phyloP scores from a whole-genome alignment of 371 early-diverging fungal genomes.

The Enterospora canceri region DNA sequence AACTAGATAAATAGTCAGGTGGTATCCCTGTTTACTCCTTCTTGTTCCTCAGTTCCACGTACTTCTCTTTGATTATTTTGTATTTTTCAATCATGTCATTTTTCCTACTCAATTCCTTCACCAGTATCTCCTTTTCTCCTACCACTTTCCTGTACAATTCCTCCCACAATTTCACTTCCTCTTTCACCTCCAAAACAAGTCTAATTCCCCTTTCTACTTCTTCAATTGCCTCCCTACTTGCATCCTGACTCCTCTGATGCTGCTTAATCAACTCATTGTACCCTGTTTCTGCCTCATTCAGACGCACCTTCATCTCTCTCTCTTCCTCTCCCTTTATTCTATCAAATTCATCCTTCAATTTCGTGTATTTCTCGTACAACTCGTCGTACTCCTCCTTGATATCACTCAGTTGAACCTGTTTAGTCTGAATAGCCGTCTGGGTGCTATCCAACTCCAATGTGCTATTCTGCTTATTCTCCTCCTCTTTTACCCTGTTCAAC shows the following conservation, averaged over 20 bases:
- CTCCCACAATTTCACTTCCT: too few species aligned
- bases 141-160: too few species aligned
- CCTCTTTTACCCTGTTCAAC: neutral
- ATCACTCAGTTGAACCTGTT: neutral
- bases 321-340: conserved; percentile 1
- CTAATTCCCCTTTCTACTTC: too few species aligned
- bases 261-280: conserved; percentile 17
- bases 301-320: neutral
- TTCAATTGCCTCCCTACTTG: neutral
- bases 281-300: conserved; percentile 7
- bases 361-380: conserved; percentile 18
- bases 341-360: conserved; percentile 22
- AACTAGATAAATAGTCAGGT: neutral
- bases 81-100: conserved; percentile 1
- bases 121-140: neutral
- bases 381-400: conserved; percentile 14
- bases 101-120: neutral
- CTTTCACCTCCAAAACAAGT: too few species aligned
- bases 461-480: neutral
- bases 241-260: conserved; percentile 12
- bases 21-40: neutral
- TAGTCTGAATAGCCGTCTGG: neutral
- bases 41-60: conserved; percentile 1
- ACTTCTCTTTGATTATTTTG: conserved; percentile 22
- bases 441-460: neutral